Base-by-base conservation (phyloP, 192 early-diverging fungal species). In the Backusella parvicylindrica region DNA sequence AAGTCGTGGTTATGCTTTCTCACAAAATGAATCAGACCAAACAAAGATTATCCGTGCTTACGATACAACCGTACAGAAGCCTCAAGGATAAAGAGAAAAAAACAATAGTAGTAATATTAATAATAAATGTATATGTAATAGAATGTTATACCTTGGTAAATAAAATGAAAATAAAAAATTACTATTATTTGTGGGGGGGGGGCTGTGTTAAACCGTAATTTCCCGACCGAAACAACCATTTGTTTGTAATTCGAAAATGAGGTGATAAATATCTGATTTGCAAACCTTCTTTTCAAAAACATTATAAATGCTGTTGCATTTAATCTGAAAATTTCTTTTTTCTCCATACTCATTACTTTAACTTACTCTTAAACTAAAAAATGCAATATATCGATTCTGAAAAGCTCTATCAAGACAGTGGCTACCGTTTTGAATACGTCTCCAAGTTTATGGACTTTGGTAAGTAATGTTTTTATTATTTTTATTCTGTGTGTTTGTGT, bases 1-100 rank as follows among this genome's bases (percentile, higher is more conserved):
- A 31, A 96, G 90, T 74, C 89, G 97, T 33, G 98, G 98, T n/a
- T 99, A 95, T 84, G 98, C 98, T 9, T 99, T 99, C 74, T 95
- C 94, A 49, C 98, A 99, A 84, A 97, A 91, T 77, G 98, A 99
- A 79, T 89, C 90, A 69, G 98, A 96, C 15, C 95, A 97, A 84
- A 94, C 93, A 66, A 86, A 84, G 72, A 71, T 89, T 37, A 85
- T 87, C 28, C 75, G 86, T 53, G 81, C 80, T 38, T 89, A 89
- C 73, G 87, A 89, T 82, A 89, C 87, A 66, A 89, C 87, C 50
- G 63, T 79, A 26, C 79, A 84, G 56, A 89, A 89, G 68, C 87
- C 87, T 33, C 64, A 73, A 41, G 87, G 87, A 74, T 89, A 82
- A 79, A 71, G 32, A 35, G 2, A 36, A 33, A 68, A 68, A 68